Percentiles rank a stretch among this genome's conserved stretches.
These are phyloP conservation scores for Tricholoma terreum DNA, from an alignment of 768 basidiomycete species.

Conservation along the genomic window DNA sequence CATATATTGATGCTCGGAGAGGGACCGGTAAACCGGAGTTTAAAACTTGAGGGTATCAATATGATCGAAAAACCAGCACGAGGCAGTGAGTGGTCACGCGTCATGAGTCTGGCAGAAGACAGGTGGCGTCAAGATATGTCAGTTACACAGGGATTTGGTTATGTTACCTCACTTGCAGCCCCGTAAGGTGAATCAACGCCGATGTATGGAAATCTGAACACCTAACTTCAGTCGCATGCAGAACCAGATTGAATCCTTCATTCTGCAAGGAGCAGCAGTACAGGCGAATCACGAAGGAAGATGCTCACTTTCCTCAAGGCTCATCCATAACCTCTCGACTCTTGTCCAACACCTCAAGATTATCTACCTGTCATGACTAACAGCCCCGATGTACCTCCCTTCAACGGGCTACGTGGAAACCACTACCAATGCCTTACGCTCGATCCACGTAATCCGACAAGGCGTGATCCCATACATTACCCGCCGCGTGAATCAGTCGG, in stretches of 20 bases:
- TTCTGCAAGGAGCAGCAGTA: constrained; percentile 35
- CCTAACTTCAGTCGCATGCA: constrained; percentile 28
- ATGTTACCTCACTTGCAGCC: constrained; percentile 36
- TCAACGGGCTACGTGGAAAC: constrained; percentile 80
- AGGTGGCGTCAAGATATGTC: too few relatives aligned
- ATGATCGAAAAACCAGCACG: too few relatives aligned
- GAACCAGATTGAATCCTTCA: constrained; percentile 35
- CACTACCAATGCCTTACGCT: constrained; percentile 77
- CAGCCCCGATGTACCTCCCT: constrained; percentile 60
- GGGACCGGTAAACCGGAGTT: too few relatives aligned
- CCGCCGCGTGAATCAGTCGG: constrained; percentile 80
- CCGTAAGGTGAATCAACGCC: constrained; percentile 39
- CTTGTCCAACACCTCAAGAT: constrained; percentile 60
- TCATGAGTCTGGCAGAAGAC: constrained; percentile 43
- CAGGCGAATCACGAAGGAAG: constrained; percentile 43
- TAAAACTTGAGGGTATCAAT: too few relatives aligned
- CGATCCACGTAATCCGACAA: too few relatives aligned
- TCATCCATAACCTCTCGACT: too few relatives aligned
- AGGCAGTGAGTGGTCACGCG: too few relatives aligned
- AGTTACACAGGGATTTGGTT: constrained; percentile 38
- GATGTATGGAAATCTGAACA: too few relatives aligned
- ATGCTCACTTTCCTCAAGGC: constrained; percentile 37
- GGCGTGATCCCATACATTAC: constrained; percentile 80
- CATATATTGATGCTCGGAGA: too few relatives aligned
- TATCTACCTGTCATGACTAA: constrained; percentile 43